phyloP scores from a whole-genome alignment of 2,329 filamentous ascomycete species.

The Helotiales sp. region DNA sequence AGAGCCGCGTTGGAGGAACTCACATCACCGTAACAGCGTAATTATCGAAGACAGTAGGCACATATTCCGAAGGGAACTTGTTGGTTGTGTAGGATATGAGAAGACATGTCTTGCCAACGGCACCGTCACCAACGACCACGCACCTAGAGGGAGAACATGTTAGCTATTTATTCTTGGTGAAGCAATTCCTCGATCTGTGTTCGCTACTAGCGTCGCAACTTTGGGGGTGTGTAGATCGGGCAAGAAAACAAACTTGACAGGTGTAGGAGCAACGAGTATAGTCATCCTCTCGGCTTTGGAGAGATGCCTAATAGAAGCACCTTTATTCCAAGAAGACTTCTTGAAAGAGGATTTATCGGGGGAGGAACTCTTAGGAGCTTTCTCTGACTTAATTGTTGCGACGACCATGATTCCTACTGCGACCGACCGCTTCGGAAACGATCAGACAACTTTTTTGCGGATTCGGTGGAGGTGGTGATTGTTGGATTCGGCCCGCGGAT shows the following conservation, averaged over 20 bases:
- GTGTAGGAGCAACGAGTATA: too few relatives aligned
- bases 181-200: neutral
- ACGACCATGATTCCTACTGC: constrained; percentile 45
- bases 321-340: too few relatives aligned
- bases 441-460: neutral
- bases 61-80: constrained; percentile 99
- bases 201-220: constrained; percentile 3
- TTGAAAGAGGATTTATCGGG: too few relatives aligned
- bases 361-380: too few relatives aligned
- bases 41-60: constrained; percentile 98
- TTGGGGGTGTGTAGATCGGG: constrained; percentile 9
- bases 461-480: neutral
- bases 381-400: constrained; percentile 67
- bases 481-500: neutral
- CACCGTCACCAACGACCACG: constrained; percentile 98
- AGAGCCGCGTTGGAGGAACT: constrained; percentile 45
- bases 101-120: constrained; percentile 97
- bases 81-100: constrained; percentile 99
- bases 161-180: constrained; percentile 11
- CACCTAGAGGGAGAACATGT: constrained; percentile 60
- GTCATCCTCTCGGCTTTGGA: too few relatives aligned
- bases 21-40: constrained; percentile 99
- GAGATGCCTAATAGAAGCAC: too few relatives aligned
- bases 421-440: constrained; percentile 2
- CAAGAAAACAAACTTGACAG: constrained; percentile 38